These are phyloP conservation scores for Sarocladium kiliense DNA, from an alignment of 2,329 filamentous ascomycete species.

Conservation along the genomic window DNA sequence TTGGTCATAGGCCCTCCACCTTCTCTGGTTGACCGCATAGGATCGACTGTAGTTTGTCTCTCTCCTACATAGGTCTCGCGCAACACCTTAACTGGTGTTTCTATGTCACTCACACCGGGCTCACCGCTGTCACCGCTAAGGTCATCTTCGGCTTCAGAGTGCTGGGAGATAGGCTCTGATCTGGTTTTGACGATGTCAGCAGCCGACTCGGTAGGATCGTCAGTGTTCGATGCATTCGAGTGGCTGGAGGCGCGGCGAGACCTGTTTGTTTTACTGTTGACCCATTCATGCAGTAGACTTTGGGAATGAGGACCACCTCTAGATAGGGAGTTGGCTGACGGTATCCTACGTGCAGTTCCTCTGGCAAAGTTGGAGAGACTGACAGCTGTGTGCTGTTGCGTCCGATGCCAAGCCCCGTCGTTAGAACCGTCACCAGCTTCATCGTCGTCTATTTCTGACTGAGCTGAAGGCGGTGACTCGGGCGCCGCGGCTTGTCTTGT, in stretches of 20 bases:
- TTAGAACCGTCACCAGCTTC: background rate
- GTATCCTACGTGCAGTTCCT: background rate
- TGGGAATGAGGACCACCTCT: constrained; percentile 6
- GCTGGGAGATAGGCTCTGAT: background rate
- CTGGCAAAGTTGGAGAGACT: background rate
- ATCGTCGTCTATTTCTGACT: background rate
- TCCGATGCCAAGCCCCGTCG: background rate
- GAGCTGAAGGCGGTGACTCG: background rate
- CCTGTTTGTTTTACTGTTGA: background rate
- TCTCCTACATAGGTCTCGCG: constrained; percentile 14
- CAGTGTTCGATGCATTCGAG: background rate
- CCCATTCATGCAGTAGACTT: constrained; percentile 6
- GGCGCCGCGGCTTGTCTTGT: constrained; percentile 4
- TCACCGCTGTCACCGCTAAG: constrained; percentile 9
- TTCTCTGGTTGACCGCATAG: background rate
- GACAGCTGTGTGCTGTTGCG: background rate
- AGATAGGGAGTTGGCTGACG: constrained; percentile 2
- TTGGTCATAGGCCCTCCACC: constrained; percentile 13
- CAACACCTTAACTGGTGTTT: too few species aligned
- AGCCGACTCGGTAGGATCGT: background rate
- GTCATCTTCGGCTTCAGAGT: background rate
- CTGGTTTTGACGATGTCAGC: background rate
- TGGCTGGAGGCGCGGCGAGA: background rate
- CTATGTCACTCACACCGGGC: background rate
- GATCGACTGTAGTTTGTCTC: too few species aligned